phyloP scores from a whole-genome alignment of 2,329 filamentous ascomycete genomes.

The Xylariales sp. region DNA sequence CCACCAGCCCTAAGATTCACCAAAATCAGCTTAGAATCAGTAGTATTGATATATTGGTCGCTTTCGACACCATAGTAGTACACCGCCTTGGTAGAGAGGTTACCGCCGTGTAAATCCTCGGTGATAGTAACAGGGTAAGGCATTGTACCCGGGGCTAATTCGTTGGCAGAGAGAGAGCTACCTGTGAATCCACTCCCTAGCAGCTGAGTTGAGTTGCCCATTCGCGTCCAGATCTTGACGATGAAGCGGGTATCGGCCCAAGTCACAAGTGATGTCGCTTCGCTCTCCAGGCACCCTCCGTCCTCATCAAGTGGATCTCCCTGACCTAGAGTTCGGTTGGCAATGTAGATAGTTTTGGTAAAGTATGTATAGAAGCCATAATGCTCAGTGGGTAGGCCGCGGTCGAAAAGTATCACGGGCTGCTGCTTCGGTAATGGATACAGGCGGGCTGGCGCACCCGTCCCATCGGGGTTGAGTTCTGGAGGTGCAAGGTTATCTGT shows the following conservation, averaged over 20 bases:
- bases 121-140: slow-evolving; percentile 60
- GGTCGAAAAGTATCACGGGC: slow-evolving; percentile 80
- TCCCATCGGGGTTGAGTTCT: slow-evolving; percentile 60
- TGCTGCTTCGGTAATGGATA: slow-evolving; percentile 70
- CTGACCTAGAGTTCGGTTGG: slow-evolving; percentile 12
- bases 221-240: slow-evolving; percentile 62
- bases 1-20: slow-evolving; percentile 49
- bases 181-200: slow-evolving; percentile 23
- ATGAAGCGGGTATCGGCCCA: slow-evolving; percentile 58
- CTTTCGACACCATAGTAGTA: slow-evolving; percentile 49
- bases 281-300: slow-evolving; percentile 48
- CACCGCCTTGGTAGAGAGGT: slow-evolving; percentile 45
- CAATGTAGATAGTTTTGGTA: slow-evolving; percentile 79
- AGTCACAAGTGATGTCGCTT: slow-evolving; percentile 52
- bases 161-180: slow-evolving; percentile 23
- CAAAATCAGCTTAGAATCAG: slow-evolving; percentile 38
- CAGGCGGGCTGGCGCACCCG: slow-evolving; percentile 66
- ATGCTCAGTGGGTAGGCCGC: slow-evolving; percentile 74
- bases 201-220: slow-evolving; percentile 37
- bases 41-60: slow-evolving; percentile 37
- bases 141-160: slow-evolving; percentile 60
- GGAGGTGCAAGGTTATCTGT: slow-evolving; percentile 54
- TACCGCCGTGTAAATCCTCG: slow-evolving; percentile 59
- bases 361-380: slow-evolving; percentile 95
- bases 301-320: slow-evolving; percentile 41